Evolutionary conservation across 2,329 filamentous ascomycete genomes (phyloP), one percentile per base, ranked within the genome.

Genomic region (Fusarium temperatum): DNA sequence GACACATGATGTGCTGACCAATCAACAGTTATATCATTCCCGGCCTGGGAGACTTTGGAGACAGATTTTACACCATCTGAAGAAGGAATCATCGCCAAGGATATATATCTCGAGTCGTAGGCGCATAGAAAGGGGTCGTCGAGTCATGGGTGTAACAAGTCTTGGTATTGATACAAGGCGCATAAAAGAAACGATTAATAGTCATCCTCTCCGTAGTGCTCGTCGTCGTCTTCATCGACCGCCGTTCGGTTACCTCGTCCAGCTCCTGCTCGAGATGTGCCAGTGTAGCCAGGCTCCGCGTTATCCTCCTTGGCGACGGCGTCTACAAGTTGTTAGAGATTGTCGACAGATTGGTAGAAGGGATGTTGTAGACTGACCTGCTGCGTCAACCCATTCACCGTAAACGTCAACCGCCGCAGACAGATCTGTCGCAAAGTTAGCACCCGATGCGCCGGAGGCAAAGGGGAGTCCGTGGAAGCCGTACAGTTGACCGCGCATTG

Each of bases 341-440:
- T 39, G 35, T 24, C 30, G 28, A 28, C 35, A 30, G 12, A 38
- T n/a, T 32, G 24, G 26, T 47, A 30, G 54, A 58, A 28, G 14
- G 9, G 24, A 51, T 48, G 51, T 66, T 28, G 50, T 45, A 66
- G 50, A 47, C 84, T 73, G 83, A 90, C 89, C 87, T 73, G 89
- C 86, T 73, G 96, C 96, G 84, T 99, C 96, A 73, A 99, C 94
- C 96, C 96, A 99, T 83, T 98, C 96, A 39, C 94, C 94, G 81
- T 99, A 99, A 13, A 99, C 96, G 81, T 99, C 96, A 53, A 99
- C 95, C 1, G 94, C 90, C 20, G 93, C 94, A 32, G 94, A 97
- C 32, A 98, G 90, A 82, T 97, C 94, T 97, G 20, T 63, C 44
- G 47, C 54, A 65, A 58, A 68, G 72, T 75, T 47, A 78, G 67